Conservation (phyloP, 805 yeast genomes). For the Naumovozyma dairenensis region DNA sequence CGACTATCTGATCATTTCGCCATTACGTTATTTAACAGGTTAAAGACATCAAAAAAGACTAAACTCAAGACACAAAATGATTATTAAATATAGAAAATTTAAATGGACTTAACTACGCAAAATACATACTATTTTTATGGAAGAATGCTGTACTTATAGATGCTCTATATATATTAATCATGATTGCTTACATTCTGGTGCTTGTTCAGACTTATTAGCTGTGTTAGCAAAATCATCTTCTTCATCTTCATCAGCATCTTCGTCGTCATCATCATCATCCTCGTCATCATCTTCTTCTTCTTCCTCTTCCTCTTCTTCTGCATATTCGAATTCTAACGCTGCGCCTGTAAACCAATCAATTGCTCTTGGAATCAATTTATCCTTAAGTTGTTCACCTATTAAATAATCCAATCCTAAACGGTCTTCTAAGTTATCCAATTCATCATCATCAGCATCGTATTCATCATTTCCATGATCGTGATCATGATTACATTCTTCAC, state of each 20-base stretch:
- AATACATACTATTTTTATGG: too few species aligned
- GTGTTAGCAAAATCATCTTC: constrained; percentile 34
- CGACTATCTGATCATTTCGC: too few species aligned
- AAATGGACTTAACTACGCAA: too few species aligned
- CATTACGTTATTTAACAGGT: too few species aligned
- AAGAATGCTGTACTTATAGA: too few species aligned
- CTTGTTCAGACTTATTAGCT: constrained; percentile 39
- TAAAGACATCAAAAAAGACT: too few species aligned
- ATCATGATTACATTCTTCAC: constrained; percentile 40
- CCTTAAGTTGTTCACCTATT: constrained; percentile 92
- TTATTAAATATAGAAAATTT: too few species aligned
- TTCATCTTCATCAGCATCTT: constrained; percentile 39
- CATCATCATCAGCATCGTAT: constrained; percentile 45
- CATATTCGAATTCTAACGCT: constrained; percentile 70
- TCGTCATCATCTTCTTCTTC: constrained; percentile 53
- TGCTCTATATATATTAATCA: too few species aligned
- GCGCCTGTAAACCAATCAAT: constrained; percentile 98
- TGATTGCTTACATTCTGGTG: constrained; percentile 73
- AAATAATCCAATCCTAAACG: constrained; percentile 88
- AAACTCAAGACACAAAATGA: too few species aligned
- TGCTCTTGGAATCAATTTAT: constrained; percentile 90
- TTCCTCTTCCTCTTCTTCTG: constrained; percentile 51
- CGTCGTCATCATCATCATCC: constrained; percentile 57
- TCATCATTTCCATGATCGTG: constrained; percentile 41
- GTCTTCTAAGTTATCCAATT: constrained; percentile 67